Conservation (phyloP, 768 basidiomycete species). For the Lactarius hatsudake region DNA sequence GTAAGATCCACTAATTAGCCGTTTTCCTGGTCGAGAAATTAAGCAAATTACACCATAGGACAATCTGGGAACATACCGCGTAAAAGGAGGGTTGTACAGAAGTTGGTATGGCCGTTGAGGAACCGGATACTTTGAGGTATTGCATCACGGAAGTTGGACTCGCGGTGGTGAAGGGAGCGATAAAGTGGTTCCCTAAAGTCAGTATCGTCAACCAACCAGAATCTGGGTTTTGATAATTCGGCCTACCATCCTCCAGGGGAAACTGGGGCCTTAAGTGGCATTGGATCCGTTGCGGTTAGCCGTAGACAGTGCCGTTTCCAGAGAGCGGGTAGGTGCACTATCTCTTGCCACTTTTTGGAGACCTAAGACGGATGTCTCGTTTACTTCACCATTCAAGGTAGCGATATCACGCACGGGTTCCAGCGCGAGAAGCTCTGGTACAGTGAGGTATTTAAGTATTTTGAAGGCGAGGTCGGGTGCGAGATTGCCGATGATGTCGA, state of each 20-base stretch:
- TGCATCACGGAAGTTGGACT: constrained; percentile 76
- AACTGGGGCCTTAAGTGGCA: constrained; percentile 58
- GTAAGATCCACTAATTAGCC: constrained; percentile 85
- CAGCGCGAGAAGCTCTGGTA: constrained; percentile 59
- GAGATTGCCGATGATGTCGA: constrained; percentile 75
- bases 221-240: constrained; percentile 13
- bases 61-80: constrained; percentile 39
- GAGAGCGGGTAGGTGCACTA: constrained; percentile 61
- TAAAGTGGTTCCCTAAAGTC: constrained; percentile 61
- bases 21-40: constrained; percentile 48
- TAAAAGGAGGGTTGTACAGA: constrained; percentile 78
- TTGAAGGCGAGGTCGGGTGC: constrained; percentile 62
- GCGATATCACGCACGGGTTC: constrained; percentile 44
- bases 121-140: constrained; percentile 75
- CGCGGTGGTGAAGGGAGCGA: constrained; percentile 77
- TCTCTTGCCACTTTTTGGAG: constrained; percentile 43
- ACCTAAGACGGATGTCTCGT: constrained; percentile 33
- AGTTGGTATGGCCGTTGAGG: constrained; percentile 81
- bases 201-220: background rate
- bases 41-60: background rate
- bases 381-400: background rate
- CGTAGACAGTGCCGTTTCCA: constrained; percentile 77
- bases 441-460: constrained; percentile 56
- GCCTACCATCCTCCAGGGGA: constrained; percentile 72
- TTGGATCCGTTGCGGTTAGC: constrained; percentile 70